Base-by-base conservation (phyloP, 345 rosid genomes). In the Lenwebbia sp. region DNA sequence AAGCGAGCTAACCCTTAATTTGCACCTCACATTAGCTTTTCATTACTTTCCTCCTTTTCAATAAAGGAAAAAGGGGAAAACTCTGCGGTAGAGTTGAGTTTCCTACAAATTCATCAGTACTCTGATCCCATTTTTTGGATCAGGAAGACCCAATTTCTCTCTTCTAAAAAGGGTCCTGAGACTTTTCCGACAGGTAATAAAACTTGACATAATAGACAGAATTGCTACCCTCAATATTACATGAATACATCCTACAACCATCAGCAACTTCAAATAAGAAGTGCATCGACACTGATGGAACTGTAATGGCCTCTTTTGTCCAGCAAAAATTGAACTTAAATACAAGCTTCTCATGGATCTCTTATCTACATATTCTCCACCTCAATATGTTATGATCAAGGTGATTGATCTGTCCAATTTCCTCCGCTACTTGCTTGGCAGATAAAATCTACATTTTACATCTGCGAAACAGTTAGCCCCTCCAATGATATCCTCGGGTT, bases 321-420 rank as follows among this genome's bases (percentile, higher is more conserved):
- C 78, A 70, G 78, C 47, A 4, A 70, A 70, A 70, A 70, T 25
- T 9, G 25, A 44, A 70, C 2, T 70, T 33, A 33, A 70, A 33
- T 70, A 70, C 78, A 70, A 41, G 17, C 33, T 28, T 85, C 82
- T 50, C 51, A 12, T 60, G 54, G 49, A 85, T 85, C 81, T 85
- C 53, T 76, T 75, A 76, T 85, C 25, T 76, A 85, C 86, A 85
- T 14, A 70, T 85, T 54, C 86, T 76, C 86, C 78, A 37, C 82
- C 83, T 85, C 83, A n/a, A 30, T 28, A 84, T 54, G 40, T 37
- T 70, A 60, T n/a, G 25, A 33, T 41, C 50, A 17, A 23, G 50
- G 28, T 65, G 13, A 70, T 85, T 44, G 58, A 75, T 75, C 83
- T 40, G 83, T 54, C 52, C 62, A 37, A 33, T 54, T 65, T 50